A percentile compares a stretch with the other conserved stretches of the same genome.
These are phyloP conservation scores for Ceratocystis cubensis DNA, from an alignment of 2,329 filamentous ascomycete species.

Conservation along the genomic window DNA sequence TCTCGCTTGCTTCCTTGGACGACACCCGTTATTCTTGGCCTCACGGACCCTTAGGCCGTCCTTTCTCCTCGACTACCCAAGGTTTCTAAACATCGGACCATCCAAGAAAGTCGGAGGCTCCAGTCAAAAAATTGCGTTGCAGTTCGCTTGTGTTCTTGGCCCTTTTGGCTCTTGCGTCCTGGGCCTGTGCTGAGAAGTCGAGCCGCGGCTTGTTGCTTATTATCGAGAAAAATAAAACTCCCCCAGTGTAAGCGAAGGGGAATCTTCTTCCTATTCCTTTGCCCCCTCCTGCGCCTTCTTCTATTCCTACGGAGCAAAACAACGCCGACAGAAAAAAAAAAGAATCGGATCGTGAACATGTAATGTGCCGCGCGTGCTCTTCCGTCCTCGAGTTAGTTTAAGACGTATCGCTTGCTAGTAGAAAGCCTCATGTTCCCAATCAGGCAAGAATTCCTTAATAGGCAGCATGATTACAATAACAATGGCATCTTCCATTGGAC, in stretches of 20 bases:
- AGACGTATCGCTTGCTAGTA: neutral
- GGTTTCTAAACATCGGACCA: neutral
- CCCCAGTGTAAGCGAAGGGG: neutral
- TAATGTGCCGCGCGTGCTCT: neutral
- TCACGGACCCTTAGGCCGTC: neutral
- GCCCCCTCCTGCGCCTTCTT: neutral
- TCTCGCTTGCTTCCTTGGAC: too few species aligned
- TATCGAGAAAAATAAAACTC: neutral
- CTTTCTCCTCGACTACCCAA: neutral
- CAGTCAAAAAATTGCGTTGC: neutral
- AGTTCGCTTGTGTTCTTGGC: neutral
- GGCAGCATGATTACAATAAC: neutral
- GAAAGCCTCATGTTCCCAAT: neutral
- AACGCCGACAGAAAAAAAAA: neutral
- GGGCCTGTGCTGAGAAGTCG: neutral
- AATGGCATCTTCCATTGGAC: neutral
- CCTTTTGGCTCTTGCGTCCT: neutral
- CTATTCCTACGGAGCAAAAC: neutral
- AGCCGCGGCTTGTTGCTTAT: neutral
- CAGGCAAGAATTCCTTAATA: neutral
- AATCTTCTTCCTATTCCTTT: neutral
- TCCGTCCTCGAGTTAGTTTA: neutral
- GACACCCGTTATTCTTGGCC: neutral
- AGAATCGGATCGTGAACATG: neutral
- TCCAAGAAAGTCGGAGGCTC: neutral